Evolutionary conservation across 495 filamentous ascomycete genomes (phyloP).

Genomic region (Gamarada debralockiae): DNA sequence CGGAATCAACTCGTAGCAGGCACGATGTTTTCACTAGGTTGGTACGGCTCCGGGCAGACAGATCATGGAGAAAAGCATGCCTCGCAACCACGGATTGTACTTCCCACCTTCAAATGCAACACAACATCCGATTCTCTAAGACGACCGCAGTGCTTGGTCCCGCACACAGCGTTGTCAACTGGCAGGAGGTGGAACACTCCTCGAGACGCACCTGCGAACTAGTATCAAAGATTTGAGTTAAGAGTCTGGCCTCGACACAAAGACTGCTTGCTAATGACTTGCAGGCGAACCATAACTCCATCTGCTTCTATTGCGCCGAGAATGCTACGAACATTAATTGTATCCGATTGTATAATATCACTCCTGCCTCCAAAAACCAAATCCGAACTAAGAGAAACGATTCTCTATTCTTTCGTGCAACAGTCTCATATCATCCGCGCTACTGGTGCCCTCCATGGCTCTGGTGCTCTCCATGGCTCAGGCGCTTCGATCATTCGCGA

Average conservation of each 20-base stretch:
- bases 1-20: constrained; percentile 10
- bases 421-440: constrained; percentile 15
- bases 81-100: constrained; percentile 2
- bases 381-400: constrained; percentile 15
- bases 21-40: constrained; percentile 8
- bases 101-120: constrained; percentile 4
- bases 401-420: constrained; percentile 12
- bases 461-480: constrained; percentile 5
- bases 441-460: constrained; percentile 12
- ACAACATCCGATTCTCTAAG: not conserved
- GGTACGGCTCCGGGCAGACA: not conserved
- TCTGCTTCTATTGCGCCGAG: constrained; percentile 20
- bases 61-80: constrained; percentile 7
- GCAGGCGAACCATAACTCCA: constrained; percentile 18
- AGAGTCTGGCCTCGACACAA: constrained; percentile 20
- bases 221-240: constrained; percentile 20
- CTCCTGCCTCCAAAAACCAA: constrained; percentile 15
- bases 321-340: constrained; percentile 20
- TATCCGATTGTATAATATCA: constrained; percentile 15
- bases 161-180: not conserved
- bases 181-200: not conserved
- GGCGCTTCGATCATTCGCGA: too few species aligned
- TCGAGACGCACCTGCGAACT: constrained; percentile 17
- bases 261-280: too few species aligned
- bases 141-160: constrained; percentile 2